phyloP scores from a whole-genome alignment of 768 basidiomycete species.

The Suillus occidentalis region DNA sequence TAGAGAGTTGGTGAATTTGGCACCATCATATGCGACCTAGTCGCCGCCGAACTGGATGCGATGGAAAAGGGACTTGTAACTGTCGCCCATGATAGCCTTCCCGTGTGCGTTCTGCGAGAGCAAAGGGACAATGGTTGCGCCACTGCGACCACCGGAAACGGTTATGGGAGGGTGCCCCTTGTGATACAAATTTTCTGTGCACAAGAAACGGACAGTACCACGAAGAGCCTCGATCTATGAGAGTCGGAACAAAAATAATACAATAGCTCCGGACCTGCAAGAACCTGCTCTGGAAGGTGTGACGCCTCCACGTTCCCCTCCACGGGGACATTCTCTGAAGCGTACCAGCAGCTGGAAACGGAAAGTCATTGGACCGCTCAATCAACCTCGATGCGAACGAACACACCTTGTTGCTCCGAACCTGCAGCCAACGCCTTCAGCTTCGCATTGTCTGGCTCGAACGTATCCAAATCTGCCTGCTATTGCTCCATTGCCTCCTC shows the following conservation, averaged over 20 bases:
- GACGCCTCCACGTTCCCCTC: conserved; percentile 88
- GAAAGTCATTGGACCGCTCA: background rate
- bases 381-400: background rate
- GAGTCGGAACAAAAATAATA: conserved; percentile 12
- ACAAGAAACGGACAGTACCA: conserved; percentile 88
- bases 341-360: conserved; percentile 41
- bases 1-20: conserved; percentile 63
- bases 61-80: too few relatives aligned
- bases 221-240: conserved; percentile 87
- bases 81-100: too few relatives aligned
- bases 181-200: conserved; percentile 90
- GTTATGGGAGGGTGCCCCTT: too few relatives aligned
- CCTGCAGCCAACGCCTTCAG: conserved; percentile 66
- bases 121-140: too few relatives aligned
- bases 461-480: conserved; percentile 80
- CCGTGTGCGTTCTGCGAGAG: too few relatives aligned
- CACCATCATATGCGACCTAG: conserved; percentile 75
- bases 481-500: too few relatives aligned
- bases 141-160: too few relatives aligned
- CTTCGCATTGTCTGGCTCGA: conserved; percentile 88
- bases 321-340: conserved; percentile 60
- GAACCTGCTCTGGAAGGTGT: conserved; percentile 84
- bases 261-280: conserved; percentile 10
- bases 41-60: too few relatives aligned
- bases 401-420: conserved; percentile 72